These are phyloP conservation scores for Cucurbita moschata DNA, from an alignment of 306 rosid species.

Conservation along the genomic window DNA sequence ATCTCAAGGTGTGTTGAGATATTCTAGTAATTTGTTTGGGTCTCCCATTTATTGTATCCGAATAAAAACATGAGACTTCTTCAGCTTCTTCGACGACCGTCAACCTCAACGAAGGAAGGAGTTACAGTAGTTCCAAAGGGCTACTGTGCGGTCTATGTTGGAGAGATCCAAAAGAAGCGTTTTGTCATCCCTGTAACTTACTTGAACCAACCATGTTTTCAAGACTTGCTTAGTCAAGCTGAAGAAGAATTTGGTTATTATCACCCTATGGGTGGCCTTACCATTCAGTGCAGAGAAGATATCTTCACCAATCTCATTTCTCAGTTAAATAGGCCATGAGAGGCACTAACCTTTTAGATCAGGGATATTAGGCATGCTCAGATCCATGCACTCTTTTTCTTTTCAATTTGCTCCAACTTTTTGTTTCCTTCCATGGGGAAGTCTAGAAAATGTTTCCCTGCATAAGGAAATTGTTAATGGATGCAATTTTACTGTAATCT, in stretches of 20 bases:
- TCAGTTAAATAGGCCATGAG: background rate
- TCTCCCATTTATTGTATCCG: background rate
- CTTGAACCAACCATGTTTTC: conserved; percentile 31
- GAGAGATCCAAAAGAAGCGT: conserved; percentile 22
- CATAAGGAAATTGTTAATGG: background rate
- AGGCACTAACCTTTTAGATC: background rate
- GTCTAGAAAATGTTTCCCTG: background rate
- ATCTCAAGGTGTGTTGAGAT: background rate
- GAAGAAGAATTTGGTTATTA: conserved; percentile 29
- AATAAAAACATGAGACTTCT: background rate
- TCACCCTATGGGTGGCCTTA: conserved; percentile 27
- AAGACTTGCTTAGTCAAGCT: conserved; percentile 15
- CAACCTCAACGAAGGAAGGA: background rate
- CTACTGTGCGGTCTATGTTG: conserved; percentile 22
- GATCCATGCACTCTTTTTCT: background rate
- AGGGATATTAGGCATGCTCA: background rate
- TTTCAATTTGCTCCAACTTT: background rate
- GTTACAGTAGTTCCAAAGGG: conserved; percentile 15
- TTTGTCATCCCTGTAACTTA: conserved; percentile 23
- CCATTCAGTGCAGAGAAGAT: conserved; percentile 19
- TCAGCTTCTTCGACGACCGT: background rate
- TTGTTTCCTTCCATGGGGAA: conserved; percentile 3
- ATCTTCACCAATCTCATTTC: background rate
- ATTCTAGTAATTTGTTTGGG: background rate
- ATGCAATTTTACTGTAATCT: background rate